Evolutionary conservation across 2,329 filamentous ascomycete species (phyloP), one percentile per base, ranked within the genome.

Genomic region (Acrocalymma vagum): DNA sequence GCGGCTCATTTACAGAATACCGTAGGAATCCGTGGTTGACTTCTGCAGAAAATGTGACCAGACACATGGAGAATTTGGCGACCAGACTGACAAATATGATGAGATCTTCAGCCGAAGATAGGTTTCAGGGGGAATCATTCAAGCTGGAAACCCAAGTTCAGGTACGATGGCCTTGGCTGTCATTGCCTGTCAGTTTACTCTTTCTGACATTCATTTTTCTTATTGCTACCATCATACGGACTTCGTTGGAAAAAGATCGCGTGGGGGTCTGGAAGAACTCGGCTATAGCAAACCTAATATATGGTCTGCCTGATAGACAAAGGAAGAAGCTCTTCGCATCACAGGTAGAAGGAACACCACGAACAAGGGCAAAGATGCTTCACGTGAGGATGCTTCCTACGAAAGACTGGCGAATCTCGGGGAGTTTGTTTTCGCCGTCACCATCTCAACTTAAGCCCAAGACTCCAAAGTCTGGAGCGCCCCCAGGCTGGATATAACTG

Each of bases 161-260:
- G 10, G 58, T 61, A 3, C 50, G 54, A 9, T 62, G 57, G 57
- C 35, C 17, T 16, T 62, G 59, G 59, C 40, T 62, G 15, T 18
- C 44, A 8, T 48, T 61, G n/a, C 59, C 59, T n/a, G 20, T 51
- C 15, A 38, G 28, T 3, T 29, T 62, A 2, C 27, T 55, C 3
- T 17, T 35, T 3, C 25, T 60, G 5, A 46, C 44, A 1, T 32
- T 60, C 4, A 13, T 52, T 5, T 61, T 57, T 26, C 29, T 62
- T 18, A 4, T 49, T 11, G 40, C 38, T 8, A 55, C 55, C 2
- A 53, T 62, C 6, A 25, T 53, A 14, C 40, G 49, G 25, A 53
- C 49, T 10, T 42, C 37, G 11, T 31, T 27, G 22, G 38, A 41
- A 9, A 34, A 39, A 6, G 45, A 48, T 24, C 44, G 51, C 9